Evolutionary conservation across 495 filamentous ascomycete genomes (phyloP).

Genomic region (Neurospora hispaniola): DNA sequence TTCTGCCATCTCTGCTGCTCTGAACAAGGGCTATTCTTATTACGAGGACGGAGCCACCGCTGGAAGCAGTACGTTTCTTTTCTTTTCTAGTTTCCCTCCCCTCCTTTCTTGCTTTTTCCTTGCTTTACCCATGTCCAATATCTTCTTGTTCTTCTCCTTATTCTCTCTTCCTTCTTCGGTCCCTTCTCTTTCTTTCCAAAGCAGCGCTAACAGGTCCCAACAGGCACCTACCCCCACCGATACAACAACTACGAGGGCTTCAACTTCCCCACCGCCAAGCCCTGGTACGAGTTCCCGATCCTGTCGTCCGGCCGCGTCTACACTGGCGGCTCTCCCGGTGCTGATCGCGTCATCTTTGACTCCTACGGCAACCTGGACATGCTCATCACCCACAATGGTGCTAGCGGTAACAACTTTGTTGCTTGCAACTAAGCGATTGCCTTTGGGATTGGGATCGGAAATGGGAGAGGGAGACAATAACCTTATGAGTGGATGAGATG

Average conservation of each 20-base stretch:
- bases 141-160: background rate
- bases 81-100: background rate
- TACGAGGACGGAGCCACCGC: constrained; percentile 36
- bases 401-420: constrained; percentile 56
- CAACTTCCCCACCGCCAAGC: constrained; percentile 41
- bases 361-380: constrained; percentile 38
- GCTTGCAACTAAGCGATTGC: constrained; percentile 27
- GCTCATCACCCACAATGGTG: constrained; percentile 60
- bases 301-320: constrained; percentile 42
- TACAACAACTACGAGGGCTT: constrained; percentile 72
- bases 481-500: background rate
- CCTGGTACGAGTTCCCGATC: constrained; percentile 68
- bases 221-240: constrained; percentile 53
- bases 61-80: constrained; percentile 19
- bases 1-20: constrained; percentile 37
- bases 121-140: background rate
- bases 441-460: background rate
- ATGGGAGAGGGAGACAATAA: background rate
- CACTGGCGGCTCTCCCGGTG: constrained; percentile 52
- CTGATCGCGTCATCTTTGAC: constrained; percentile 66
- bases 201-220: background rate
- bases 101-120: background rate
- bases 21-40: constrained; percentile 38
- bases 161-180: background rate
- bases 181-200: background rate